Base-by-base conservation (phyloP, 352 stramenopile genomes). In the Phytophthora quininea region DNA sequence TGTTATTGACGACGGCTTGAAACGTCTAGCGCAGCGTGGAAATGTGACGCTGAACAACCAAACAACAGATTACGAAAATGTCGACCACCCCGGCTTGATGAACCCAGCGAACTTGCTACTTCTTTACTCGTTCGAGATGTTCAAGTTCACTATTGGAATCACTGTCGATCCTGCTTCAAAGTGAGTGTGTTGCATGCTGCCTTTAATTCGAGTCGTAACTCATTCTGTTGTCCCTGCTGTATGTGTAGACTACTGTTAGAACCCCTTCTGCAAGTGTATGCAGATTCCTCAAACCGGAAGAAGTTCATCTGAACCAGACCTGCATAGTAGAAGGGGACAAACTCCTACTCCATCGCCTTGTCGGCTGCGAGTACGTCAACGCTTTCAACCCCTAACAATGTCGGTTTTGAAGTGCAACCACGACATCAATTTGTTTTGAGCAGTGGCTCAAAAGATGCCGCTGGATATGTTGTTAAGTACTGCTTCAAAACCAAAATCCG, bases 351-450 rank as follows among this genome's bases (percentile, higher is more conserved):
- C 49, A 66, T 15, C 59, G 59, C 0, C 31, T 42, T 11, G 14
- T 66, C 6, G 59, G 50, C 0, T 58, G 59, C 11, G 59, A 66
- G 30, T 73, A 73, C 54, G 54, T 73, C 3, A 73, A 73, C 15
- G 6, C 66, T 4, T 73, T 62, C 54, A 73, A 63, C 35, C 15
- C 0, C 42, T 56, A 1, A 15, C 67, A 7, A n/a, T 63, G 35
- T 46, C 15, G 1, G 48, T 51, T 1, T 46, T 73, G 3, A 65
- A 59, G 42, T 73, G 59, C 60, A 69, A 73, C 38, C 66, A 73
- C 43, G 59, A 73, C n/a, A 38, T 62, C 48, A 59, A n/a, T 65
- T 75, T 6, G 43, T 75, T 1, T 2, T 71, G 2, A 42, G 32
- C 11, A 58, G 29, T 8, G 40, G 40, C 7, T 46, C 46, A 0